Percentiles rank a stretch among this genome's conserved stretches.
phyloP scores from a whole-genome alignment of 1,284 basidiomycete species.

The Mycosarcoma maydis region DNA sequence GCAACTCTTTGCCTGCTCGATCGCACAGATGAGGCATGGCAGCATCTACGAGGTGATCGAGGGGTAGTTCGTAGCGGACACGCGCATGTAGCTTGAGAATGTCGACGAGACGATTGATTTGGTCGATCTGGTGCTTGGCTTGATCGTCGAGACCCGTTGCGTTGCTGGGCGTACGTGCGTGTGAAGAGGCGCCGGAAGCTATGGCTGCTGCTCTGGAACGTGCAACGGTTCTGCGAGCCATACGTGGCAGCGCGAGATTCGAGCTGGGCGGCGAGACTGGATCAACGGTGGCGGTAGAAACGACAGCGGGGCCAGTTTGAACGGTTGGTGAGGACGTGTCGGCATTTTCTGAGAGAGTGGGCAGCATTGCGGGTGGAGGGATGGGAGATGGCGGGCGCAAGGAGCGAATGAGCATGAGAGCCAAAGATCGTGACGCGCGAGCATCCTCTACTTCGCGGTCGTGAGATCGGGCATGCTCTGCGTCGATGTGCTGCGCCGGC shows the following conservation, averaged over 20 bases:
- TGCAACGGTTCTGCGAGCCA: constrained; percentile 34
- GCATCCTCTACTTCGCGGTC: constrained; percentile 40
- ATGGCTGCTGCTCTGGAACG: constrained; percentile 43
- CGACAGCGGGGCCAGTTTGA: not conserved
- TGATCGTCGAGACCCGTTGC: constrained; percentile 48
- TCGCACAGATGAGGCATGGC: constrained; percentile 82
- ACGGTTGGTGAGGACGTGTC: constrained; percentile 1
- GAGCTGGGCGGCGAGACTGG: constrained; percentile 29
- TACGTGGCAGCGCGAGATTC: constrained; percentile 25
- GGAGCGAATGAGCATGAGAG: constrained; percentile 39
- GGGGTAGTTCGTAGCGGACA: constrained; percentile 79
- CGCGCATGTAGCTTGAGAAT: constrained; percentile 80
- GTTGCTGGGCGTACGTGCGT: constrained; percentile 52
- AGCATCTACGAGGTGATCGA: constrained; percentile 76
- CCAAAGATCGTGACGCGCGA: constrained; percentile 33
- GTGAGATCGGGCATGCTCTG: constrained; percentile 1
- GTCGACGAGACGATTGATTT: constrained; percentile 75
- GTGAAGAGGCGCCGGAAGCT: constrained; percentile 29
- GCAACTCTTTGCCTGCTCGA: constrained; percentile 76
- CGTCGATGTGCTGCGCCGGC: not conserved
- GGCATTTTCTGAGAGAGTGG: constrained; percentile 21
- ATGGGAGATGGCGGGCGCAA: constrained; percentile 27
- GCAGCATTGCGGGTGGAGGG: constrained; percentile 28
- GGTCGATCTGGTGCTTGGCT: constrained; percentile 44
- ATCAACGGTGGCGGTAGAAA: constrained; percentile 3